Base-by-base conservation (phyloP, 345 rosid species). In the Brassica incana region DNA sequence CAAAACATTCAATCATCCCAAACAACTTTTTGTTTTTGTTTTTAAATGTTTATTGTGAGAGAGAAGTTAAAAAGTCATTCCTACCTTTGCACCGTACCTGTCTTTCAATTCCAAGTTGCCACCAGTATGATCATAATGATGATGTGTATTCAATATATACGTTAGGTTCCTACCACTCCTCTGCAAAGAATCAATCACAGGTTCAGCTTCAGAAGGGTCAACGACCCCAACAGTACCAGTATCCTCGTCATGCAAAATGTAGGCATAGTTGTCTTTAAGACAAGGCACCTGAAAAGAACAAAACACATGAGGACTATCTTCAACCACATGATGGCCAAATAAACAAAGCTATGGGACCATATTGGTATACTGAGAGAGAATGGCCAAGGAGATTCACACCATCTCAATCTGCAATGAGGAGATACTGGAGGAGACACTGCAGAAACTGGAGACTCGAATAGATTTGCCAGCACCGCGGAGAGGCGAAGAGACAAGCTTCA, bases 141-240 rank as follows among this genome's bases (percentile, higher is more conserved):
- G 99, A 87, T 95, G 99, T 25, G 98, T 95, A 66, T 95, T 95
- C 70, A 95, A 79, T 82, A 95, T 95, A 66, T 95, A 95, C 9
- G 88, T 93, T 84, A 93, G 87, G 80, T 95, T 93, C 36, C 91
- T 78, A 75, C 94, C 85, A 81, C 85, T 91, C 82, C 74, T 85
- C 78, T 83, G 87, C 85, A 93, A 83, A 54, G 91, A 94, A 78
- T 91, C 87, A n/a, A 95, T 87, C 73, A 95, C 67, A 52, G 98
- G 99, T 52, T 75, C 80, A 75, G 99, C 87, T 88, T 95, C 99
- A 80, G 98, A 88, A 2, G 99, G 99, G 85, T 95, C 99, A 84
- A 95, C 97, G 54, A 95, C 97, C 25, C 98, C 99, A 79, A 95
- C 98, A 0, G 99, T 95, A 78, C 98, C 99, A 2, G 99, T 95